Evolutionary conservation across 2,329 filamentous ascomycete species (phyloP).

Genomic region (Fusarium scirpi): DNA sequence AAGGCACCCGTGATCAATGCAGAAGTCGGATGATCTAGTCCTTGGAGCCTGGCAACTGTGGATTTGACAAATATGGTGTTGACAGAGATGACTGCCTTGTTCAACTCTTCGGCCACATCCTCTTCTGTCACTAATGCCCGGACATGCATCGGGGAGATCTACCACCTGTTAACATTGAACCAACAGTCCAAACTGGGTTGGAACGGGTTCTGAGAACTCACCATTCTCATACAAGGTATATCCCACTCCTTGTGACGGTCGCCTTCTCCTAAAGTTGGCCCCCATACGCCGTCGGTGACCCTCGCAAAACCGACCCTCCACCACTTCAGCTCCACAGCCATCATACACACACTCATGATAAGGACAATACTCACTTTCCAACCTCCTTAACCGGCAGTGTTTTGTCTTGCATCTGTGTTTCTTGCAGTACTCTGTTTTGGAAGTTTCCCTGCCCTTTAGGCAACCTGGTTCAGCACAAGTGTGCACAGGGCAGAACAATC

Average conservation of each 20-base stretch:
- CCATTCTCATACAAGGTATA: slow-evolving; percentile 41
- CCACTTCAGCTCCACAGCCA: slow-evolving; percentile 43
- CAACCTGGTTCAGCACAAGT: slow-evolving; percentile 47
- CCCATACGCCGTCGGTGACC: slow-evolving; percentile 34
- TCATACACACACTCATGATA: slow-evolving; percentile 46
- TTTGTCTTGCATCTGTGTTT: slow-evolving; percentile 44
- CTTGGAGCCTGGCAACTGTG: slow-evolving; percentile 35
- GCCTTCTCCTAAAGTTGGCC: slow-evolving; percentile 18
- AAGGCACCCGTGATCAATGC: slow-evolving; percentile 36
- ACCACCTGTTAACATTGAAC: slow-evolving; percentile 10
- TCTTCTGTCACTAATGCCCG: slow-evolving; percentile 17
- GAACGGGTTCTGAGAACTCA: slow-evolving; percentile 28
- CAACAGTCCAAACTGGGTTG: background rate
- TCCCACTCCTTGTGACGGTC: slow-evolving; percentile 22
- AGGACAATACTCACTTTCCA: slow-evolving; percentile 41
- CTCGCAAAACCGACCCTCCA: slow-evolving; percentile 39
- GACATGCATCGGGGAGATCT: slow-evolving; percentile 22
- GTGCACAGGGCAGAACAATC: slow-evolving; percentile 44
- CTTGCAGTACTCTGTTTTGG: slow-evolving; percentile 39
- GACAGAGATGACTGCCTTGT: slow-evolving; percentile 27
- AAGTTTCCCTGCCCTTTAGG: slow-evolving; percentile 23
- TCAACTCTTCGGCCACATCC: slow-evolving; percentile 25
- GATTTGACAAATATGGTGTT: slow-evolving; percentile 43
- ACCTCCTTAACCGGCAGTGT: slow-evolving; percentile 40
- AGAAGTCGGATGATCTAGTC: slow-evolving; percentile 33